Conservation (phyloP, 2,329 filamentous ascomycete species). For the Ascochyta viciae-villosae region DNA sequence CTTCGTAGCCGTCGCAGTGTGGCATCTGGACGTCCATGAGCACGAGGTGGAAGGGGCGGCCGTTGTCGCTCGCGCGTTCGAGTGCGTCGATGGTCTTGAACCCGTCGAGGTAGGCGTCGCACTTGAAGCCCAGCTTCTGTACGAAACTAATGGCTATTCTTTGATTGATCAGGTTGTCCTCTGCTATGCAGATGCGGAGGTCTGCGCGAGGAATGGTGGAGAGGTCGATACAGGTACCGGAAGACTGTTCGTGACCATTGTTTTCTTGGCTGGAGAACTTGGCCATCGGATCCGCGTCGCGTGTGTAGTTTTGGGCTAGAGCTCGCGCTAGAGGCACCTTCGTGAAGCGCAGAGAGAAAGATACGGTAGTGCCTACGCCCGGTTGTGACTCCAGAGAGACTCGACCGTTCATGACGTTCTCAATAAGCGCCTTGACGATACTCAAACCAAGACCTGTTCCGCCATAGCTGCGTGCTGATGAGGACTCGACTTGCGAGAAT, state of each 20-base stretch:
- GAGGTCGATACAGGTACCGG: slow-evolving; percentile 55
- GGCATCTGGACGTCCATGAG: slow-evolving; percentile 99
- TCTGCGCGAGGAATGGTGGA: slow-evolving; percentile 77
- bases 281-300: slow-evolving; percentile 62
- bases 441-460: slow-evolving; percentile 89
- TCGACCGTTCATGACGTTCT: slow-evolving; percentile 86
- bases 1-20: slow-evolving; percentile 86
- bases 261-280: slow-evolving; percentile 61
- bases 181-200: slow-evolving; percentile 88
- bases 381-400: slow-evolving; percentile 83
- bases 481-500: slow-evolving; percentile 91
- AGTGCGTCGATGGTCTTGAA: slow-evolving; percentile 86
- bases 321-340: slow-evolving; percentile 74
- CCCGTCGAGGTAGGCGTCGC: slow-evolving; percentile 90
- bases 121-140: slow-evolving; percentile 81
- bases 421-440: slow-evolving; percentile 93
- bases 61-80: slow-evolving; percentile 73
- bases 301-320: slow-evolving; percentile 44
- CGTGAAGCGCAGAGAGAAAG: slow-evolving; percentile 84
- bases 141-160: slow-evolving; percentile 93
- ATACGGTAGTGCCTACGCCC: slow-evolving; percentile 72
- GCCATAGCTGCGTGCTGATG: slow-evolving; percentile 88
- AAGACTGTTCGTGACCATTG: slow-evolving; percentile 50
- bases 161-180: slow-evolving; percentile 94
- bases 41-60: slow-evolving; percentile 83